Evolutionary conservation across 495 filamentous ascomycete species (phyloP).

Genomic region (Aspergillus saccharolyticus): DNA sequence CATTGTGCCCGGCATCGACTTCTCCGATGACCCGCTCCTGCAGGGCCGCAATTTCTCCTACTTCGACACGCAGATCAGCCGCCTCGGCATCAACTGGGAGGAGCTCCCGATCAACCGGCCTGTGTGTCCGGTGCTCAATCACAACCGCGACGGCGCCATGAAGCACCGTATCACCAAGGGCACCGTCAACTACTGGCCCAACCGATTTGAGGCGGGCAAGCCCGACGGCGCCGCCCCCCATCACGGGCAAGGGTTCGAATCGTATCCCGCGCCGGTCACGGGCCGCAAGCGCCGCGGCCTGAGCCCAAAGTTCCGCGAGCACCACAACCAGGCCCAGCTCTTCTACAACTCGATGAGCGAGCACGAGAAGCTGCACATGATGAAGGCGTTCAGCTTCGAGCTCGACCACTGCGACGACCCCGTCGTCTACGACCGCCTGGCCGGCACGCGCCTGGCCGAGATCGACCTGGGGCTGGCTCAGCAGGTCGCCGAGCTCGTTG

Average conservation of each 20-base stretch:
- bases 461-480: conserved; percentile 71
- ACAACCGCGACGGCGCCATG: conserved; percentile 69
- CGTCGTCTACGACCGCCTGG: conserved; percentile 69
- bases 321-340: conserved; percentile 53
- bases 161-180: conserved; percentile 53
- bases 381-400: conserved; percentile 55
- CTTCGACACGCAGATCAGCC: conserved; percentile 68
- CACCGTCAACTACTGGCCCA: conserved; percentile 78
- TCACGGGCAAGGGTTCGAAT: conserved; percentile 54
- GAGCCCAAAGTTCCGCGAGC: conserved; percentile 74
- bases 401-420: conserved; percentile 73
- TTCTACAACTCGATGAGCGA: conserved; percentile 75
- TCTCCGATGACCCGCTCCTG: conserved; percentile 70
- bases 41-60: conserved; percentile 76
- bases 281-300: conserved; percentile 65
- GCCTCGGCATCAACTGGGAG: conserved; percentile 73
- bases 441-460: conserved; percentile 57
- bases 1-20: conserved; percentile 71
- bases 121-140: conserved; percentile 71
- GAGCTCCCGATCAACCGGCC: conserved; percentile 70
- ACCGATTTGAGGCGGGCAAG: conserved; percentile 51
- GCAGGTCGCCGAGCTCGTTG: conserved; percentile 63
- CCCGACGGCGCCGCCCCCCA: conserved; percentile 48
- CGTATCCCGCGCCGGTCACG: conserved; percentile 55
- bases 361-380: conserved; percentile 66